These are phyloP conservation scores for Coprinopsis marcescibilis DNA, from an alignment of 768 basidiomycete species.

Conservation along the genomic window DNA sequence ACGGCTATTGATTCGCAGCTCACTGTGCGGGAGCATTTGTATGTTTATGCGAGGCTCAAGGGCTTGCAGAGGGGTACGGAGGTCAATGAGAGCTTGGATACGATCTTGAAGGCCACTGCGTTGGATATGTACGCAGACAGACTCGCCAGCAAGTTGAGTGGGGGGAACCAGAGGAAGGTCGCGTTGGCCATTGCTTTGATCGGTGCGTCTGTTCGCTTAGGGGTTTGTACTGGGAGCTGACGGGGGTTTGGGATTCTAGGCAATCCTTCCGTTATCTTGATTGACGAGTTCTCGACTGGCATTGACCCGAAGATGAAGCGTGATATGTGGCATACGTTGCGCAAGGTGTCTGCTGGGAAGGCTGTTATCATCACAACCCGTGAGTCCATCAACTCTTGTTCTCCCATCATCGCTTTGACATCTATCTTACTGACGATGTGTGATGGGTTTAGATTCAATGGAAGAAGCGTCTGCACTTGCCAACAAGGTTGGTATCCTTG, in stretches of 20 bases:
- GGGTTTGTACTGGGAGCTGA: not conserved
- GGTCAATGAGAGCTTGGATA: constrained; percentile 47
- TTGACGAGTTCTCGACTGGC: constrained; percentile 81
- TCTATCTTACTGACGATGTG: not conserved
- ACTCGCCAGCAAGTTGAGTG: constrained; percentile 67
- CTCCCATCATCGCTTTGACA: not conserved
- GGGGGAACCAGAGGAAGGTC: constrained; percentile 76
- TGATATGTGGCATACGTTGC: constrained; percentile 75
- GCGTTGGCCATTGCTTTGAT: constrained; percentile 70
- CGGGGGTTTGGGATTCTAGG: constrained; percentile 32
- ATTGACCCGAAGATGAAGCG: constrained; percentile 81
- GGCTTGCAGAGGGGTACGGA: constrained; percentile 51
- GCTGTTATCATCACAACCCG: constrained; percentile 70
- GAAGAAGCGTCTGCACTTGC: constrained; percentile 79
- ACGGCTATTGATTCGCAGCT: constrained; percentile 76
- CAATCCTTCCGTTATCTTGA: constrained; percentile 71
- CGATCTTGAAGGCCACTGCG: constrained; percentile 54
- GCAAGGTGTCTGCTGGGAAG: constrained; percentile 59
- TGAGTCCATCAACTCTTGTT: constrained; percentile 25
- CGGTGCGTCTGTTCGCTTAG: constrained; percentile 7
- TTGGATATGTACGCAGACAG: constrained; percentile 59
- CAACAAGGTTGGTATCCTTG: constrained; percentile 70
- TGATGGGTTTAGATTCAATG: constrained; percentile 74
- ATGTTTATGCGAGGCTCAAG: constrained; percentile 69
- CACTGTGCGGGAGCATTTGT: constrained; percentile 71